Conservation (phyloP, 2,329 filamentous ascomycete genomes). For the Penicillium sp. region DNA sequence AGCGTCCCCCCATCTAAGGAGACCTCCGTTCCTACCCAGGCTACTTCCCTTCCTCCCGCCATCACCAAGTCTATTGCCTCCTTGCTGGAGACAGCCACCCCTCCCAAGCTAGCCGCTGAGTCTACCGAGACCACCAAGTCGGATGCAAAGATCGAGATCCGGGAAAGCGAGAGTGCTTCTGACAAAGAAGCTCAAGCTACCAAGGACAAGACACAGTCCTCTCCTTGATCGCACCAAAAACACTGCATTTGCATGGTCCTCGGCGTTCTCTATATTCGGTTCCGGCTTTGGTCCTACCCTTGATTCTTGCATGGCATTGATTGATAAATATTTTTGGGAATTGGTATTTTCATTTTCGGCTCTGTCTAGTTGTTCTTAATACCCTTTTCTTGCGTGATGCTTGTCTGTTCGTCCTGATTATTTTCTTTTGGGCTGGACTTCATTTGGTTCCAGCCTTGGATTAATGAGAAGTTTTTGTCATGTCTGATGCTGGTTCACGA, state of each 20-base stretch:
- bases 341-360: conserved; percentile 3
- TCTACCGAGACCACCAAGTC: conserved; percentile 50
- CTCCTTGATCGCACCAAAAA: background rate
- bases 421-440: conserved; percentile 2
- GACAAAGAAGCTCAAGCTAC: conserved; percentile 47
- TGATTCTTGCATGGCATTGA: conserved; percentile 3
- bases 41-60: conserved; percentile 11
- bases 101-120: conserved; percentile 36
- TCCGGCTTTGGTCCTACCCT: conserved; percentile 1
- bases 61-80: conserved; percentile 28
- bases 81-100: conserved; percentile 19
- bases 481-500: conserved; percentile 14
- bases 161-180: conserved; percentile 50
- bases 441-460: conserved; percentile 2
- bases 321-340: conserved; percentile 1
- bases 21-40: conserved; percentile 13
- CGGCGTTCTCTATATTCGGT: conserved; percentile 9
- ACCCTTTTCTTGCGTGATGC: conserved; percentile 6
- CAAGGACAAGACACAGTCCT: background rate
- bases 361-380: conserved; percentile 3
- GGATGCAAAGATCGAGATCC: conserved; percentile 22
- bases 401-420: background rate
- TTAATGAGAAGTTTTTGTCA: conserved; percentile 9
- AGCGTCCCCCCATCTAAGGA: conserved; percentile 17
- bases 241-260: conserved; percentile 19